Evolutionary conservation across 306 rosid species (phyloP), one percentile per base, ranked within the genome.

Genomic region (Trichosanthes cucumerina): DNA sequence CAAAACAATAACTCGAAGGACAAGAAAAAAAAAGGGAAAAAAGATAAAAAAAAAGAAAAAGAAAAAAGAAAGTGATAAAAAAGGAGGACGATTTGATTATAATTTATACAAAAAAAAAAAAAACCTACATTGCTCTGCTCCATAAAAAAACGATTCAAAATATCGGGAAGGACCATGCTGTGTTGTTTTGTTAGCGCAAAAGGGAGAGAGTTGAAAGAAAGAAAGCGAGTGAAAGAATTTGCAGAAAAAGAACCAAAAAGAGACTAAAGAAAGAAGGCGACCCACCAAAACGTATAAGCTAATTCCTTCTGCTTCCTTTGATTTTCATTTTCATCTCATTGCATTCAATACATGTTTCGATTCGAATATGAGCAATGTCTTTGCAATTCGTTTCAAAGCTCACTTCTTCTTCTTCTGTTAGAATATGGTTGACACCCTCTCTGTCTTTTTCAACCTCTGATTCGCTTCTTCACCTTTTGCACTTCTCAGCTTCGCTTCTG

Each of bases 391-490:
- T 28, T 38, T 24, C 74, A 4, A 41, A n/a, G 19, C 74, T 38
- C 6, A 18, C 19, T 59, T 59, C 66, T 26, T 14, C 46, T 19
- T 2, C 1, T 68, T 31, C 9, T 46, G 52, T 12, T 11, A 46
- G 15, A 12, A 60, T 43, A 62, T 62, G n/a, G 47, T 10, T 28
- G 75, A 26, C 59, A 4, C 50, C 34, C 10, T 6, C 14, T 9
- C 79, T 15, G 26, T 73, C 78, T 26, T 50, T 81, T 75, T 39
- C 69, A 52, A 26, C 63, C n/a, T 71, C 46, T 36, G 75, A 59
- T 43, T 23, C 59, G 28, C 16, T 26, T 15, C 1, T 44, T 23
- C 18, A 7, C 47, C 39, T 49, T 43, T 9, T 43, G 58, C 23
- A 38, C 54, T 72, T 49, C 44, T 38, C 18, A 44, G 60, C 53